Percentiles rank a stretch among this genome's conserved stretches.
phyloP scores from a whole-genome alignment of 202 grass and related monocot species.

The Alloteropsis angusta region DNA sequence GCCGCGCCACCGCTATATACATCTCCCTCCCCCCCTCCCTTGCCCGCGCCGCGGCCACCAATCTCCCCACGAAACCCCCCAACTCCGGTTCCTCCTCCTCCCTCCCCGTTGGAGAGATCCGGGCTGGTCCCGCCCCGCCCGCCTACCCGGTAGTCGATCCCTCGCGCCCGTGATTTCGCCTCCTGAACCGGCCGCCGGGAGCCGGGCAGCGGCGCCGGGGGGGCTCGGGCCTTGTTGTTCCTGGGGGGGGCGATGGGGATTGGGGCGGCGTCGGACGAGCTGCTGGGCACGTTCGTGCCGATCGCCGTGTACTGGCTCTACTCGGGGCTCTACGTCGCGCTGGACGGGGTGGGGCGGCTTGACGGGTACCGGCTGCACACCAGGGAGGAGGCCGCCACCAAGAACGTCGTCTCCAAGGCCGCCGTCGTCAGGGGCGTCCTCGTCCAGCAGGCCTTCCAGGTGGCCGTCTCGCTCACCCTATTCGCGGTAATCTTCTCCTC shows the following conservation, averaged over 20 bases:
- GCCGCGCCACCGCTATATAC: slow-evolving; percentile 9
- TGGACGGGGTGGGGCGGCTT: slow-evolving; percentile 35
- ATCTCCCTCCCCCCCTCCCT: too few relatives aligned
- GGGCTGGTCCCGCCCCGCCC: not conserved
- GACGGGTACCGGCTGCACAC: slow-evolving; percentile 58
- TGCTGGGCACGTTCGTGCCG: slow-evolving; percentile 65
- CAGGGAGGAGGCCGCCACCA: slow-evolving; percentile 45
- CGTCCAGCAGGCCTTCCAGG: slow-evolving; percentile 73
- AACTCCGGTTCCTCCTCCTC: not conserved
- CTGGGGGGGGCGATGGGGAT: slow-evolving; percentile 33
- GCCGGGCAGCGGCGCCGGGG: not conserved
- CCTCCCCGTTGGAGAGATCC: slow-evolving; percentile 24
- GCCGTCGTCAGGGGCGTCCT: slow-evolving; percentile 68
- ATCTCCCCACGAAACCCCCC: not conserved
- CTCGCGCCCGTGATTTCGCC: not conserved
- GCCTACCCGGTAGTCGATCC: not conserved
- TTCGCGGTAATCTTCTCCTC: slow-evolving; percentile 46
- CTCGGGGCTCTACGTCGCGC: slow-evolving; percentile 59
- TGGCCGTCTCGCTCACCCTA: slow-evolving; percentile 49
- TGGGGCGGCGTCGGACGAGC: slow-evolving; percentile 57
- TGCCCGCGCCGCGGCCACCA: not conserved
- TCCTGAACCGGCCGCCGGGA: not conserved
- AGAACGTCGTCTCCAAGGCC: slow-evolving; percentile 59
- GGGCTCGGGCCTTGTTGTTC: not conserved
- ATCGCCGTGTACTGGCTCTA: slow-evolving; percentile 83